Evolutionary conservation across 73 alveolate species (phyloP).

Genomic region (Paraurostyla sp.): DNA sequence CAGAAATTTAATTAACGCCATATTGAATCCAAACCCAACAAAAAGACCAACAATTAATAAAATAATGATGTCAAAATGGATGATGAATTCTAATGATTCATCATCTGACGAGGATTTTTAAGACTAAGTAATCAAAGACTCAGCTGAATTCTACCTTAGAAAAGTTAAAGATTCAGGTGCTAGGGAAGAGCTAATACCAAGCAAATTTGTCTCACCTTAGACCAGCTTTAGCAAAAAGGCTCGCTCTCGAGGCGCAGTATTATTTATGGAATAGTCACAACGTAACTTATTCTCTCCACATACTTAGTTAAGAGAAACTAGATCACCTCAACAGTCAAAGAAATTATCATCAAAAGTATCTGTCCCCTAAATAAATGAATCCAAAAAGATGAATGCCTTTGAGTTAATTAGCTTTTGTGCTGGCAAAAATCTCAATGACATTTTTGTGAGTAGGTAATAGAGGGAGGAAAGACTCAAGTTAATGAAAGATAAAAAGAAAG

Average conservation of each 20-base stretch:
- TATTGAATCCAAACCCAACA: conserved; percentile 23
- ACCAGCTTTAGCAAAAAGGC: background rate
- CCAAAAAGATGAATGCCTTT: conserved; percentile 55
- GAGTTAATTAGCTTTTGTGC: conserved; percentile 61
- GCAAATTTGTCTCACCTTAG: background rate
- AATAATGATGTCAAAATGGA: conserved; percentile 29
- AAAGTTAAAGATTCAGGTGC: background rate
- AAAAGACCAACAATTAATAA: conserved; percentile 9
- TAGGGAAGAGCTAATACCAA: background rate
- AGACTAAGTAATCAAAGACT: background rate
- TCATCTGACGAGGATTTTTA: background rate
- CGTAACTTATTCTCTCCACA: no score
- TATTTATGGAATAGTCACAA: background rate
- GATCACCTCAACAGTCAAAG: no score
- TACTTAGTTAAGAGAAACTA: no score
- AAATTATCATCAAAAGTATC: no score
- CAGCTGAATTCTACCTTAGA: background rate
- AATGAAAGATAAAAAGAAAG: background rate
- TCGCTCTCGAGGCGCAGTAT: background rate
- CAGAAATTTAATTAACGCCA: background rate
- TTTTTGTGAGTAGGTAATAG: conserved; percentile 10
- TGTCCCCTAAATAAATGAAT: background rate
- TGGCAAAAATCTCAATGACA: conserved; percentile 46
- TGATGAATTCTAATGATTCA: background rate
- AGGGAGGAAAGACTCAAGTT: background rate